phyloP scores from a whole-genome alignment of 1,284 basidiomycete species.

The Tranzscheliella williamsii region DNA sequence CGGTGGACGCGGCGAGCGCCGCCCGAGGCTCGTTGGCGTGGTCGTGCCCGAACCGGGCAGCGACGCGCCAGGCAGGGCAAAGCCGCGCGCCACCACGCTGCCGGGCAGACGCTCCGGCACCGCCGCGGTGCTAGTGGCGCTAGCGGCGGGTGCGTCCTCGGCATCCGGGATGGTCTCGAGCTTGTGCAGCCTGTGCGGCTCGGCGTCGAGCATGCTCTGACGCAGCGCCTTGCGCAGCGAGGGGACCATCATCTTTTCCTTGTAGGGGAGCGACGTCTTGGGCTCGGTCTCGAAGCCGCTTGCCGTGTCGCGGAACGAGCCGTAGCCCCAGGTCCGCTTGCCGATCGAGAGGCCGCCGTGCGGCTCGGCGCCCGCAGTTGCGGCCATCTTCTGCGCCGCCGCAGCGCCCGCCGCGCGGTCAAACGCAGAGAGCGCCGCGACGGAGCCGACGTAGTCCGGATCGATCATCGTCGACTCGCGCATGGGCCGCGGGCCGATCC shows the following conservation, averaged over 20 bases:
- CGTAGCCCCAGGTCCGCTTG: slow-evolving; percentile 34
- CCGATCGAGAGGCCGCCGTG: slow-evolving; percentile 18
- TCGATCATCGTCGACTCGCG: slow-evolving; percentile 34
- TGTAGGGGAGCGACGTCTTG: slow-evolving; percentile 58
- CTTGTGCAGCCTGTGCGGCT: slow-evolving; percentile 13
- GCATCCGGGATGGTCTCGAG: slow-evolving; percentile 34
- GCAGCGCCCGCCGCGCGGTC: slow-evolving; percentile 17
- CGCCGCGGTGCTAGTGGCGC: neutral
- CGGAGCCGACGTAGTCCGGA: slow-evolving; percentile 9
- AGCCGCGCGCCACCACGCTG: slow-evolving; percentile 38
- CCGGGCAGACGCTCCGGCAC: slow-evolving; percentile 16
- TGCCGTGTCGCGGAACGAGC: slow-evolving; percentile 32
- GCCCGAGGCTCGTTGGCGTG: slow-evolving; percentile 30
- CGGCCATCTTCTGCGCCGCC: neutral
- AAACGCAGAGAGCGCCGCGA: slow-evolving; percentile 16
- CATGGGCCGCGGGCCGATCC: slow-evolving; percentile 29
- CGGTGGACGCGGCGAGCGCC: slow-evolving; percentile 45
- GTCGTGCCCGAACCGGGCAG: slow-evolving; percentile 20
- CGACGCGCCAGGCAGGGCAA: slow-evolving; percentile 22
- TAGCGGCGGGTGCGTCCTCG: slow-evolving; percentile 18
- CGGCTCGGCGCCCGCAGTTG: neutral
- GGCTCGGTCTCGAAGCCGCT: slow-evolving; percentile 55
- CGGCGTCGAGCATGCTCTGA: slow-evolving; percentile 25
- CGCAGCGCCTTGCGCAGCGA: slow-evolving; percentile 50
- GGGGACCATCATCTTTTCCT: slow-evolving; percentile 57